A percentile compares a stretch with the other conserved stretches of the same genome.
Evolutionary conservation across 495 filamentous ascomycete genomes (phyloP).

Genomic region (Aspergillus kassunensis): DNA sequence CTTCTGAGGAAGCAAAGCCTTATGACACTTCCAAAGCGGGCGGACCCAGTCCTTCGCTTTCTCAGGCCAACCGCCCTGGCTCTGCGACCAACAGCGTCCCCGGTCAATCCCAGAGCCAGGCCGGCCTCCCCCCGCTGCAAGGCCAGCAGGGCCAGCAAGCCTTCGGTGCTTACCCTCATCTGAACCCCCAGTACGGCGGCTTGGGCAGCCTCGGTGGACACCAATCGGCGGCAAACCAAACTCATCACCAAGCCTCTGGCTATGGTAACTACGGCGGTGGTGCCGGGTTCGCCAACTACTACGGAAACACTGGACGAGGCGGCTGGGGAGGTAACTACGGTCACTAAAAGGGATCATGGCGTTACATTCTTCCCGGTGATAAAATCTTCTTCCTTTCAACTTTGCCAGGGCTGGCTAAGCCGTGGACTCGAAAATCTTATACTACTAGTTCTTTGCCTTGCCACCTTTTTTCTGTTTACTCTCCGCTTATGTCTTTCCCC

Average conservation of each 20-base stretch:
- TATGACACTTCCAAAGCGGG: constrained; percentile 69
- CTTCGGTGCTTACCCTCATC: constrained; percentile 73
- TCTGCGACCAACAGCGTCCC: constrained; percentile 75
- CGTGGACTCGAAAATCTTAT: constrained; percentile 26
- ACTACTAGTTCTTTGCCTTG: constrained; percentile 12
- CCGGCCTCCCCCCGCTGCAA: constrained; percentile 71
- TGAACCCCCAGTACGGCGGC: constrained; percentile 67
- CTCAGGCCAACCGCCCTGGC: constrained; percentile 73
- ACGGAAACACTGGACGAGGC: constrained; percentile 51
- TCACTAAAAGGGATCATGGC: constrained; percentile 37
- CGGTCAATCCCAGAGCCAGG: constrained; percentile 54
- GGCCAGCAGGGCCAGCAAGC: constrained; percentile 61
- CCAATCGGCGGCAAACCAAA: constrained; percentile 54
- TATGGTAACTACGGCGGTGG: constrained; percentile 47
- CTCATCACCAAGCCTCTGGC: constrained; percentile 55
- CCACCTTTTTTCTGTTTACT: too few relatives aligned
- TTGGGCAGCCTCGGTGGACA: constrained; percentile 68
- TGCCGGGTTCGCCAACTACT: constrained; percentile 55
- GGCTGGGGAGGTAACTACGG: constrained; percentile 72
- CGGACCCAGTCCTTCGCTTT: constrained; percentile 81
- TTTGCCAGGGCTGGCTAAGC: constrained; percentile 19
- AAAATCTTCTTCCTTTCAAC: constrained; percentile 27
- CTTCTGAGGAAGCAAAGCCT: constrained; percentile 69
- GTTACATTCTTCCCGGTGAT: constrained; percentile 34
- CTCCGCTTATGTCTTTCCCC: background rate